Evolutionary conservation across 352 stramenopile species (phyloP), one percentile per base, ranked within the genome.

Genomic region (Globisporangium rhizosaccharum): DNA sequence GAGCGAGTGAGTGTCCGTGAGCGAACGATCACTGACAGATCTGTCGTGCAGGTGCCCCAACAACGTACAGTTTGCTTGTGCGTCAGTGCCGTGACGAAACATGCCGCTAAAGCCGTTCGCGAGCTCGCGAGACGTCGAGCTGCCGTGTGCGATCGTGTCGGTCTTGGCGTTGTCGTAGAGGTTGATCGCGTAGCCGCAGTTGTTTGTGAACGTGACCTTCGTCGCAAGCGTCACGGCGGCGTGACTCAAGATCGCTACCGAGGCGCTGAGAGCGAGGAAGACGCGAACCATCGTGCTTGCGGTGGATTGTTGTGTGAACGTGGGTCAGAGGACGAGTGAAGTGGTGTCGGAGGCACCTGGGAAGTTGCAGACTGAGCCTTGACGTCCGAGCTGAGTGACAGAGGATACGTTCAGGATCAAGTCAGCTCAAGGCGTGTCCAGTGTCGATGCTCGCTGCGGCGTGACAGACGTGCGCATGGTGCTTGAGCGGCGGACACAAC

Each of bases 91-190:
- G 54, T 88, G 72, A 54, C 80, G 80, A 61, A 87, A 90, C 76
- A 90, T 87, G 62, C 72, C 74, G 49, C 67, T 73, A 47, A 75
- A 87, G 48, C 72, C 75, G 36, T 65, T 57, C 14, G 53, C 20
- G 41, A 88, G 67, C 36, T 69, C 71, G 15, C 70, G 66, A 28
- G 51, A 59, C 6, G 70, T 82, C 18, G 64, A 75, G 52, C 56
- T 63, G 33, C 74, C 74, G 3, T 67, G 8, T 0, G 70, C 68
- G 47, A 88, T 59, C 30, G 53, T 70, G 57, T 82, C 66, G 9
- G 68, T 72, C 42, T 59, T 65, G 30, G 39, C 66, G 62, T 88
- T 87, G 71, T 87, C 75, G 57, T 84, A 87, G 36, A 88, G 53
- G 14, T 71, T 65, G 63, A 88, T 76, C 49, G 53, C 61, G 46